A percentile compares a stretch with the other conserved stretches of the same genome.
These are phyloP conservation scores for Cladosporium velox DNA, from an alignment of 2,329 filamentous ascomycete species.

Conservation along the genomic window DNA sequence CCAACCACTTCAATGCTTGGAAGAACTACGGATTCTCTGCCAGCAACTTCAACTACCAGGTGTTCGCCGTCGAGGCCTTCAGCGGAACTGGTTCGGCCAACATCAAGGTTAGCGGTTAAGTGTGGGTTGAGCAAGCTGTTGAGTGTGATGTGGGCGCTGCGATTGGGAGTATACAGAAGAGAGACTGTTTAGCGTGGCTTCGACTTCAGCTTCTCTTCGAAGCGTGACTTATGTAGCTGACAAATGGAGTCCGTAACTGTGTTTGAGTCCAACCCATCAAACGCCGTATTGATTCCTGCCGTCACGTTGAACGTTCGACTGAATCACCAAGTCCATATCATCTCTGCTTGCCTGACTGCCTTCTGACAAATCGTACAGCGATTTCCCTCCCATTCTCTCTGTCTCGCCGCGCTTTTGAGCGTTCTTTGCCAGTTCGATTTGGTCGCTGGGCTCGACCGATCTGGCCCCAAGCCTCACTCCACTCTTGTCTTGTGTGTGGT, in stretches of 20 bases:
- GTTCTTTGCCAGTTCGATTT: background rate
- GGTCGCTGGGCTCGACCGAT: background rate
- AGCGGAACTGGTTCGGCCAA: conserved; percentile 50
- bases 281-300: background rate
- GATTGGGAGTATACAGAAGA: background rate
- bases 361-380: background rate
- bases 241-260: background rate
- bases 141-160: background rate
- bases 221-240: background rate
- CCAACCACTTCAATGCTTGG: conserved; percentile 44
- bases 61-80: conserved; percentile 57
- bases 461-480: background rate
- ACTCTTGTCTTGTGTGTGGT: background rate
- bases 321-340: background rate
- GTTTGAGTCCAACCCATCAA: background rate
- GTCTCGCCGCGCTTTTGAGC: background rate
- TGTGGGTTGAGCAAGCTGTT: background rate
- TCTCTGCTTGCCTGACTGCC: background rate
- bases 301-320: conserved; percentile 16
- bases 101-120: conserved; percentile 39
- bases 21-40: conserved; percentile 49
- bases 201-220: background rate
- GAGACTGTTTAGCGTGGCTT: background rate
- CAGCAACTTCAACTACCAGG: conserved; percentile 55
- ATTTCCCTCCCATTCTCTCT: background rate